Evolutionary conservation across 768 basidiomycete species (phyloP).

Genomic region (Suillus subluteus): DNA sequence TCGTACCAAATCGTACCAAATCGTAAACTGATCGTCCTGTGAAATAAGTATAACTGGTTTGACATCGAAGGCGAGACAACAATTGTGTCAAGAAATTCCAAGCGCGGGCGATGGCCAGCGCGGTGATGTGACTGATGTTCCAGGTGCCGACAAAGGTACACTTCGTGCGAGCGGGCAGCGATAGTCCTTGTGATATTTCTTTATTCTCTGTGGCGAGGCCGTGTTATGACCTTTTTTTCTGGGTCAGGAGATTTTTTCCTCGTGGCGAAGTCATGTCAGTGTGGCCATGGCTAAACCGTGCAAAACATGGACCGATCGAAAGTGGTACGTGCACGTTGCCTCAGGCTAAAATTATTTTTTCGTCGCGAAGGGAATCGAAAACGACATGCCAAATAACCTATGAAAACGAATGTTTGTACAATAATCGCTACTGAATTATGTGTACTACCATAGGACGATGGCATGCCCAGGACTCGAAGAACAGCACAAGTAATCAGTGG

Average conservation of each 20-base stretch:
- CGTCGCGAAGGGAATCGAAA: background rate
- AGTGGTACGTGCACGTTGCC: background rate
- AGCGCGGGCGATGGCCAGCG: background rate
- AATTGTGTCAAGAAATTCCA: background rate
- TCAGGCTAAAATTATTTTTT: slow-evolving; percentile 5
- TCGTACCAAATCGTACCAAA: background rate
- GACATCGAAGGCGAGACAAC: background rate
- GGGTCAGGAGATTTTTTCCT: background rate
- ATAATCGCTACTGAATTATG: background rate
- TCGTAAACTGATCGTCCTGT: background rate
- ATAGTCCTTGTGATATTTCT: background rate
- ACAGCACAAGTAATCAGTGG: background rate
- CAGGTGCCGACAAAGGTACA: background rate
- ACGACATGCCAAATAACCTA: background rate
- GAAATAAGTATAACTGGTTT: background rate
- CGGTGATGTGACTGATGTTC: background rate
- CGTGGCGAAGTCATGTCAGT: background rate
- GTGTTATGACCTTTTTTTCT: background rate
- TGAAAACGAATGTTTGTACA: background rate
- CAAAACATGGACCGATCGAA: background rate
- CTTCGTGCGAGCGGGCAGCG: background rate
- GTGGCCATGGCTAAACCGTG: background rate
- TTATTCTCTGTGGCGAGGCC: too few relatives aligned
- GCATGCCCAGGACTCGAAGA: background rate
- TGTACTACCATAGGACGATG: background rate